A percentile compares a stretch with the other conserved stretches of the same genome.
Evolutionary conservation across 148 eudicot genomes (phyloP).

Genomic region (Rhododendron ferrugineum): DNA sequence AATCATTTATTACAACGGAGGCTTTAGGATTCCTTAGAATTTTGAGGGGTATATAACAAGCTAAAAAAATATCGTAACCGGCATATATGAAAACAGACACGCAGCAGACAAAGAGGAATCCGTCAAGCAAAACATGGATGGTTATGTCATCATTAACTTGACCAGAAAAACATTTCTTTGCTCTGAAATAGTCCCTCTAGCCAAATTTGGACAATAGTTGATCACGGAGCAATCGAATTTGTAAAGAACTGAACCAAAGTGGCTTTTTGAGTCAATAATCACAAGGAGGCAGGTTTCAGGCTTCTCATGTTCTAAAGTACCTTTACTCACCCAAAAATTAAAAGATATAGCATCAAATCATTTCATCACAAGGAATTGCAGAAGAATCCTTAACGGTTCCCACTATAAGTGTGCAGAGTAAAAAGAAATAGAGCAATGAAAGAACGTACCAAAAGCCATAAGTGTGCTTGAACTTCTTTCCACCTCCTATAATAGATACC

Average conservation of each 20-base stretch:
- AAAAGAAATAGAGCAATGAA: background rate
- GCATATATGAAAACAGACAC: background rate
- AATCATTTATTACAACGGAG: background rate
- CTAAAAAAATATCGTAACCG: no score
- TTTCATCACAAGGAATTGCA: background rate
- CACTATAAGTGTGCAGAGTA: background rate
- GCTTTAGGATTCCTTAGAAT: background rate
- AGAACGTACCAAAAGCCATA: conserved; percentile 60
- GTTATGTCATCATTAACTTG: background rate
- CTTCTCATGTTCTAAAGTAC: background rate
- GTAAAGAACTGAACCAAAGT: background rate
- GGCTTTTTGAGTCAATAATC: background rate
- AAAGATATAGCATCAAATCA: background rate
- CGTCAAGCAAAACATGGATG: background rate
- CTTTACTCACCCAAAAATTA: background rate
- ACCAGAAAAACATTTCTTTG: background rate
- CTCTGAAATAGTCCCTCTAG: background rate
- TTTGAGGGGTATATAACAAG: background rate
- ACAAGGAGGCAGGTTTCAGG: background rate
- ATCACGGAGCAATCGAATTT: background rate
- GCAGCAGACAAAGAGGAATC: background rate
- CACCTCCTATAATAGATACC: conserved; percentile 55
- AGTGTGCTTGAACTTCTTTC: conserved; percentile 82
- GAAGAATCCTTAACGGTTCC: background rate
- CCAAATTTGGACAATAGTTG: no score